Percentiles rank a stretch among this genome's conserved stretches.
Conservation (phyloP, 768 basidiomycete species). For the Lenzites betulinus region DNA sequence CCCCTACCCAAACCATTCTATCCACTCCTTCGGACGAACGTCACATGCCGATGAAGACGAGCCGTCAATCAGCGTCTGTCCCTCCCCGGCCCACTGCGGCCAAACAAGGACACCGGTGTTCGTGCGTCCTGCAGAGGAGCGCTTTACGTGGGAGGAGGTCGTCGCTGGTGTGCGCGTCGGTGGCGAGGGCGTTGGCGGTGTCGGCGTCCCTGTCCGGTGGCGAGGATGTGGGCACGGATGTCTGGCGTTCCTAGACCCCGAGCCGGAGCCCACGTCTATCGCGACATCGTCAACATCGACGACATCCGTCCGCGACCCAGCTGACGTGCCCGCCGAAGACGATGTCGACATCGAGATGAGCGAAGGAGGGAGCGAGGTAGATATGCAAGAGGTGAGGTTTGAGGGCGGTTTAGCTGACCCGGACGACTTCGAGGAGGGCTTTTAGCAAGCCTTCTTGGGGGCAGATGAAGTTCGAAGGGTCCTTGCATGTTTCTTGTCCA, state of each 20-base stretch:
- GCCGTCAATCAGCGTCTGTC: conserved; percentile 51
- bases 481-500: no score
- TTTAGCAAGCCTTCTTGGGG: not conserved
- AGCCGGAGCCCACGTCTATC: not conserved
- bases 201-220: conserved; percentile 61
- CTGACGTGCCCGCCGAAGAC: not conserved
- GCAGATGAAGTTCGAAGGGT: no score
- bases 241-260: conserved; percentile 54
- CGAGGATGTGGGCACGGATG: conserved; percentile 67
- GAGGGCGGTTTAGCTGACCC: conserved; percentile 16
- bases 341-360: conserved; percentile 2
- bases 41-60: conserved; percentile 9
- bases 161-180: conserved; percentile 56
- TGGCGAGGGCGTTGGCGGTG: conserved; percentile 30
- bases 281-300: not conserved
- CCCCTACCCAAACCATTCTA: not conserved
- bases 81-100: conserved; percentile 38
- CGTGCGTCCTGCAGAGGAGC: conserved; percentile 58
- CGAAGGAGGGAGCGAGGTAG: not conserved
- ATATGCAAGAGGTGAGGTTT: conserved; percentile 15
- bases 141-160: conserved; percentile 62
- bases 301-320: not conserved
- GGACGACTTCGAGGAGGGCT: conserved; percentile 24
- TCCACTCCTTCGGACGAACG: not conserved
- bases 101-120: conserved; percentile 42